Evolutionary conservation across 1,139 yeast genomes (phyloP).

Genomic region (Nadsonia starkeyi-henricii): DNA sequence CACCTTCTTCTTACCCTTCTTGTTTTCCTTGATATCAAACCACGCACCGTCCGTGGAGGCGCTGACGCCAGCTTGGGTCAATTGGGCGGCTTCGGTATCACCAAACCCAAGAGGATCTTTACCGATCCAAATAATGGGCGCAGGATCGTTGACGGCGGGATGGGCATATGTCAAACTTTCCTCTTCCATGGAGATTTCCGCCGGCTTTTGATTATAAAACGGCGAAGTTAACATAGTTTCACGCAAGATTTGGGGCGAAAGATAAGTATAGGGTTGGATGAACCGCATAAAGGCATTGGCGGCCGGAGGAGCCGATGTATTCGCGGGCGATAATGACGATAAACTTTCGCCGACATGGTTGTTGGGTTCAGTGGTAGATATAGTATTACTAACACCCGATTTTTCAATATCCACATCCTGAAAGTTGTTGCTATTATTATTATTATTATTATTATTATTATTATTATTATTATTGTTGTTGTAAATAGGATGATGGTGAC

Average conservation of each 20-base stretch:
- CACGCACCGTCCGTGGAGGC: constrained; percentile 56
- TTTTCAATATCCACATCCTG: too few relatives aligned
- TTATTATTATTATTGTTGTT: constrained; percentile 1
- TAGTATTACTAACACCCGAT: too few relatives aligned
- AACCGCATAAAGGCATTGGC: constrained; percentile 14
- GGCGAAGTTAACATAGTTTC: constrained; percentile 24
- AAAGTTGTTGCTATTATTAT: too few relatives aligned
- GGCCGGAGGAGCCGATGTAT: background rate
- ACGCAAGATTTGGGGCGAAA: constrained; percentile 19
- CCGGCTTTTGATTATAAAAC: constrained; percentile 27
- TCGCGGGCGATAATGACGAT: too few relatives aligned
- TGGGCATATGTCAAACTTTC: constrained; percentile 49
- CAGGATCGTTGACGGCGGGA: constrained; percentile 53
- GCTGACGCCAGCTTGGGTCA: constrained; percentile 27
- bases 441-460: too few relatives aligned
- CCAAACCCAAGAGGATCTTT: constrained; percentile 76
- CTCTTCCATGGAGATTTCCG: constrained; percentile 21
- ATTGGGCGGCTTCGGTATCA: constrained; percentile 36
- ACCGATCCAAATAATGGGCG: constrained; percentile 81
- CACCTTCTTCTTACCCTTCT: constrained; percentile 12
- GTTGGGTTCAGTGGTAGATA: too few relatives aligned
- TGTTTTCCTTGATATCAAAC: constrained; percentile 33
- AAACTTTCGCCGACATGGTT: too few relatives aligned
- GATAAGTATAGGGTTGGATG: constrained; percentile 48
- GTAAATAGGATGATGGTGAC: background rate